Evolutionary conservation across 768 basidiomycete species (phyloP), one percentile per base, ranked within the genome.

Genomic region (Phaeotremella skinneri): DNA sequence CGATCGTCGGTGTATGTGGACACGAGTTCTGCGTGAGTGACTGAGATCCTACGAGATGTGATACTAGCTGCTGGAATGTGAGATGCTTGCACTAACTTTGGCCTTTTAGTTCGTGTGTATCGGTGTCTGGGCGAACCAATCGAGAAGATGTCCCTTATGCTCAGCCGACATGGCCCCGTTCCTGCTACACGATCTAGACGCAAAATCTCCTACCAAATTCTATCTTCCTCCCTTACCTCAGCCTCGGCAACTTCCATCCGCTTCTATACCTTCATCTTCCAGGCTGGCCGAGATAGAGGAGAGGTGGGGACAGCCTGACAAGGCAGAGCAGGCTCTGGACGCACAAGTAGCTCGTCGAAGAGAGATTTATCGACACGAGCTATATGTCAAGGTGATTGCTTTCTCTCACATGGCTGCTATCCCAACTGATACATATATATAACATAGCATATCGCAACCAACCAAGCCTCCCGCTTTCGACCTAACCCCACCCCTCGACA

Each of bases 401-500:
- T 31, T 14, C 27, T 39, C 20, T 49, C 27, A 3, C 11, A 26
- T 45, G 27, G 49, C 58, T 25, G 23, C 43, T 54, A 50, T 59
- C 55, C 54, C 52, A 50, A 45, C 45, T 30, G 20, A 9, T 39
- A 57, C 49, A 48, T 34, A 57, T 42, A 48, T 43, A 51, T 56
- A 14, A 13, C 42, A 6, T 69, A 96, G 91, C 92, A 97, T 72
- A 85, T 96, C 51, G 92, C 90, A 2, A 91, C 90, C 29, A 97
- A 96, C 68, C 73, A 83, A 1, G 85, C 83, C 67, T 93, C 92
- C 3, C 85, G 87, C 51, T 94, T 89, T 75, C 85, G 85, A n/a
- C 91, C 92, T 20, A 90, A 84, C 64, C 91, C 92, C n/a, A 86
- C 85, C 0, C 90, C 92, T 0, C 78, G 86, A 2, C 90, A 91